Evolutionary conservation across 2,329 filamentous ascomycete species (phyloP).

Genomic region (Bisporella sp.): DNA sequence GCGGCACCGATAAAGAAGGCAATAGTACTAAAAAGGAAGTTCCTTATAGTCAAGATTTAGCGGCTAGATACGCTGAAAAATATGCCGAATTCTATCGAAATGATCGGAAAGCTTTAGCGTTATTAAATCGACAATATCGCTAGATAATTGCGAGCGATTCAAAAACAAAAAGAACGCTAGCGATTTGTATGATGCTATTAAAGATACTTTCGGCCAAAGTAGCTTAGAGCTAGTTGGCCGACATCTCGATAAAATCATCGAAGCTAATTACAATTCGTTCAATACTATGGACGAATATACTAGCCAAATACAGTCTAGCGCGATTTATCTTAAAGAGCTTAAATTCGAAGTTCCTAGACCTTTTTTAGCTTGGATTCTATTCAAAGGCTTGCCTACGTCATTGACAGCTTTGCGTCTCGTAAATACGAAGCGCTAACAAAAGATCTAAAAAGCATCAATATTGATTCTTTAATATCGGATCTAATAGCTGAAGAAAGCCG

Average conservation of each 20-base stretch:
- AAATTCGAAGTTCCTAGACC: too few relatives aligned
- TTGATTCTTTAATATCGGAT: too few relatives aligned
- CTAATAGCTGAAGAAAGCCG: too few relatives aligned
- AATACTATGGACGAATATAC: background rate
- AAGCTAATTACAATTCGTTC: background rate
- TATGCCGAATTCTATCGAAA: background rate
- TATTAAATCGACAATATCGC: slow-evolving; percentile 1
- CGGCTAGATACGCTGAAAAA: background rate
- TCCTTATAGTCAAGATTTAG: background rate
- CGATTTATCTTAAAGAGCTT: background rate
- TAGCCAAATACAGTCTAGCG: background rate
- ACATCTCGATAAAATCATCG: background rate
- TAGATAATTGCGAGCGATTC: background rate
- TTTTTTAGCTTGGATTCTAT: too few relatives aligned
- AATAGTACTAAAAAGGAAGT: background rate
- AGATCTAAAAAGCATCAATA: too few relatives aligned
- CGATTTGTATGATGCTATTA: background rate
- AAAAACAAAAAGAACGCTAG: background rate
- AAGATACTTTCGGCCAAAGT: background rate
- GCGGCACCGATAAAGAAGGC: too few relatives aligned
- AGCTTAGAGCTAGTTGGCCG: background rate
- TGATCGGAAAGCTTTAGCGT: background rate
- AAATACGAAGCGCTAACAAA: too few relatives aligned
- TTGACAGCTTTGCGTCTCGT: too few relatives aligned
- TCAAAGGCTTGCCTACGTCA: too few relatives aligned